These are phyloP conservation scores for Solanum ossicruentum DNA, from an alignment of 257 asterid genomes.

Conservation along the genomic window DNA sequence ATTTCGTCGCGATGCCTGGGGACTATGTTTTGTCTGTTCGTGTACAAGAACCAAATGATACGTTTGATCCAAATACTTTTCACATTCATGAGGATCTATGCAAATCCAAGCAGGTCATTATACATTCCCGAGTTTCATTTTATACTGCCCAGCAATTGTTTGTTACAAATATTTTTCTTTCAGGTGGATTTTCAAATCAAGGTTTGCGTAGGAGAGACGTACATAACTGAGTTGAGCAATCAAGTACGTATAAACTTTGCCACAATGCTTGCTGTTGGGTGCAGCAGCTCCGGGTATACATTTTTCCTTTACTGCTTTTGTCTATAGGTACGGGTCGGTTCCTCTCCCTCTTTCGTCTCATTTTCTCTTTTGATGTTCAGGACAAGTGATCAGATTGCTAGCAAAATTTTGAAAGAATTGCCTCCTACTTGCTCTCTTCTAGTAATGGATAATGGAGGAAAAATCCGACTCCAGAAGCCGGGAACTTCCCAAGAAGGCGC, in stretches of 20 bases:
- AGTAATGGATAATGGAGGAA: constrained; percentile 51
- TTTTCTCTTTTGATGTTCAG: constrained; percentile 18
- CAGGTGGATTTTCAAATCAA: constrained; percentile 78
- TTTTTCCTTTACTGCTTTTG: neutral
- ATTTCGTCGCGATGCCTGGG: constrained; percentile 19
- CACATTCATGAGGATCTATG: constrained; percentile 37
- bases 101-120: constrained; percentile 28
- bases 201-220: constrained; percentile 45
- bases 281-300: constrained; percentile 16
- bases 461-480: constrained; percentile 33
- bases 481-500: constrained; percentile 76
- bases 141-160: neutral
- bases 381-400: constrained; percentile 20
- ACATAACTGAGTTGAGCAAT: constrained; percentile 40
- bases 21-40: constrained; percentile 64
- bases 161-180: neutral
- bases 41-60: constrained; percentile 32
- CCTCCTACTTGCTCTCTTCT: constrained; percentile 80
- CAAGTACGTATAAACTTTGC: constrained; percentile 60
- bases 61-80: constrained; percentile 57
- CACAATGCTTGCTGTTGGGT: constrained; percentile 25
- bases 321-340: neutral
- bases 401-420: constrained; percentile 38
- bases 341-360: neutral
- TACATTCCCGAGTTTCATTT: neutral